phyloP scores from a whole-genome alignment of 345 rosid genomes.

The Salix suchowensis region DNA sequence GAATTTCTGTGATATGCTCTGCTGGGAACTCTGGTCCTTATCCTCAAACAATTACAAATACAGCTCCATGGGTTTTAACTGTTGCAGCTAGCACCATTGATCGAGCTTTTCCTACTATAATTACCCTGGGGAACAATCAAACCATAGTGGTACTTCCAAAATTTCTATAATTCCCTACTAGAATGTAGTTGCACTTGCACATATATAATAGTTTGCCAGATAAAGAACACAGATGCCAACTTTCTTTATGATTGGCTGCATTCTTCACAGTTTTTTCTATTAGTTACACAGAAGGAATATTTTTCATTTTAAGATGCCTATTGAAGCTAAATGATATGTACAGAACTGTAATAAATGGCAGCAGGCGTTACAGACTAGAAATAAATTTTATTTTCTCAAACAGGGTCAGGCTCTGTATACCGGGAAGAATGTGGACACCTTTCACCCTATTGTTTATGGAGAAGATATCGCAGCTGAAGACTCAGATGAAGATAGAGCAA shows the following conservation, averaged over 20 bases:
- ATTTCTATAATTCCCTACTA: not conserved
- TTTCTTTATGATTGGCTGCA: not conserved
- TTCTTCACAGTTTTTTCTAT: not conserved
- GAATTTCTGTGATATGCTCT: conserved; percentile 19
- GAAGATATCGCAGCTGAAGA: conserved; percentile 34
- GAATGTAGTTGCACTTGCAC: not conserved
- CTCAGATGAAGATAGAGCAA: conserved; percentile 36
- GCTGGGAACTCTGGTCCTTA: conserved; percentile 25
- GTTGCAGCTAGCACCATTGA: conserved; percentile 50
- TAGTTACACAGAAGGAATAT: not conserved
- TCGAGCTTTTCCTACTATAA: conserved; percentile 36
- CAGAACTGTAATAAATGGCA: not conserved
- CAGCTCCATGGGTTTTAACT: conserved; percentile 46
- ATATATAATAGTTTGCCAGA: not conserved
- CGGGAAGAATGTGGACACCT: conserved; percentile 27
- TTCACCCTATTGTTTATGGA: conserved; percentile 44
- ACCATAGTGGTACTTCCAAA: not conserved
- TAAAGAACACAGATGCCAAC: not conserved
- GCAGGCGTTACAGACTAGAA: not conserved
- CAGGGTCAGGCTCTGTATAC: conserved; percentile 52
- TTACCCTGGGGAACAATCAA: conserved; percentile 17
- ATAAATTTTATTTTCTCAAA: conserved; percentile 11
- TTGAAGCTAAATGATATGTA: not conserved
- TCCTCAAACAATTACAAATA: conserved; percentile 36
- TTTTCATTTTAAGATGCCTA: not conserved